Conservation (phyloP, 805 yeast genomes). For the Pichia paraexigua region DNA sequence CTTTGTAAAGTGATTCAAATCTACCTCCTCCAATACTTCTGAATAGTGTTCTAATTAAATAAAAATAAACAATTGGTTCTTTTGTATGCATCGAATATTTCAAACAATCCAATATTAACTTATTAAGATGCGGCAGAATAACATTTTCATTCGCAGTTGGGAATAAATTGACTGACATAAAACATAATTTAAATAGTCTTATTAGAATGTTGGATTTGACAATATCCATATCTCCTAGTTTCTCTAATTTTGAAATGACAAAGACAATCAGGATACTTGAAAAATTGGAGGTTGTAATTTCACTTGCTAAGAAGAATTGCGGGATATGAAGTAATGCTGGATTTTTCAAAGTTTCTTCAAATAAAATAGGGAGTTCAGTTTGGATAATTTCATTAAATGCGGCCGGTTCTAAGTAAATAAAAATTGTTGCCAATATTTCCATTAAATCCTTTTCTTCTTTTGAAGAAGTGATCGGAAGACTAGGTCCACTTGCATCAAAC, state of each 20-base stretch:
- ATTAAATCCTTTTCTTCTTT: constrained; percentile 91
- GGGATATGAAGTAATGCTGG: constrained; percentile 86
- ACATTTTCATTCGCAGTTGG: constrained; percentile 85
- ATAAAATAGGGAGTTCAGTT: constrained; percentile 68
- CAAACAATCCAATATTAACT: constrained; percentile 72
- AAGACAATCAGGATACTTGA: constrained; percentile 77
- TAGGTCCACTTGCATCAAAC: constrained; percentile 71
- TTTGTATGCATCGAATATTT: constrained; percentile 75
- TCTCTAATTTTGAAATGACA: constrained; percentile 62
- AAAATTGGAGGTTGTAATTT: constrained; percentile 87
- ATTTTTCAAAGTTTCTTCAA: constrained; percentile 71
- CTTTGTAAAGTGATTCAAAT: constrained; percentile 86
- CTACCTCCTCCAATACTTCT: constrained; percentile 96
- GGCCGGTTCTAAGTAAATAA: constrained; percentile 89
- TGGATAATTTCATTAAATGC: constrained; percentile 89
- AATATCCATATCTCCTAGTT: constrained; percentile 73
- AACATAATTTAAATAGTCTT: constrained; percentile 82
- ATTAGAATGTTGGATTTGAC: constrained; percentile 74
- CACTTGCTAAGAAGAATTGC: constrained; percentile 89
- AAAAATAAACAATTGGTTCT: constrained; percentile 86
- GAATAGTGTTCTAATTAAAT: constrained; percentile 79
- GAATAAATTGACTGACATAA: constrained; percentile 91
- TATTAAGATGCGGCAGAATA: constrained; percentile 78
- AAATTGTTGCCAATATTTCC: constrained; percentile 92
- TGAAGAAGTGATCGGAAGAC: constrained; percentile 75